Evolutionary conservation across 2,329 filamentous ascomycete genomes (phyloP), one percentile per base, ranked within the genome.

Genomic region (Talaromyces marneffei): DNA sequence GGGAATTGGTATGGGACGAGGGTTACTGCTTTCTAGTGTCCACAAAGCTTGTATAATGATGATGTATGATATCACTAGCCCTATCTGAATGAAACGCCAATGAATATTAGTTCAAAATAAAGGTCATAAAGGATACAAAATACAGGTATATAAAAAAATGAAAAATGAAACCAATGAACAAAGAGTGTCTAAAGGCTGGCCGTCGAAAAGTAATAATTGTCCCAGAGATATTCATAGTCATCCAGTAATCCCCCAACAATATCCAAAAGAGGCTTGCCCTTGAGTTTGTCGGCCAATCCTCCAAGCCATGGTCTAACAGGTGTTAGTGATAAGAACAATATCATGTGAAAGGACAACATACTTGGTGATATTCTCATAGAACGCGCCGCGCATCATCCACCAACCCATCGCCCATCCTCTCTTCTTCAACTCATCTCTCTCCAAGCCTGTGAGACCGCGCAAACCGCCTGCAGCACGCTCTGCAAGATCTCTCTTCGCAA

Each of bases 211-310:
- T 97, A 95, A 75, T 97, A 97, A 69, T 95, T 92, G 77, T 97
- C 92, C 94, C 94, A 99, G 33, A 99, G 81, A 74, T 95, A 97
- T 75, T 96, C 91, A 73, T 99, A 99, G 74, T 99, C 94, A 72
- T 97, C 92, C 65, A 97, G 77, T 50, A 99, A 88, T 61, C 90
- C 91, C 8, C 87, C 89, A 25, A 96, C 81, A 72, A 99, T 85
- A 66, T 89, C 87, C 52, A 95, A 84, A 75, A 96, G 81, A 57
- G 89, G 87, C 70, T 87, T 88, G 66, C 86, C 80, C 71, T 81
- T 87, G 66, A 96, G 83, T 69, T 87, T 88, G 31, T 80, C 80
- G 7, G 93, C 87, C 14, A 93, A 75, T 4, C 85, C 84, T 75
- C 90, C 90, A 59, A 88, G 78, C 78, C 83, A 83, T 8, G 80